Conservation (phyloP, 306 rosid genomes). For the Fragaria vesca region DNA sequence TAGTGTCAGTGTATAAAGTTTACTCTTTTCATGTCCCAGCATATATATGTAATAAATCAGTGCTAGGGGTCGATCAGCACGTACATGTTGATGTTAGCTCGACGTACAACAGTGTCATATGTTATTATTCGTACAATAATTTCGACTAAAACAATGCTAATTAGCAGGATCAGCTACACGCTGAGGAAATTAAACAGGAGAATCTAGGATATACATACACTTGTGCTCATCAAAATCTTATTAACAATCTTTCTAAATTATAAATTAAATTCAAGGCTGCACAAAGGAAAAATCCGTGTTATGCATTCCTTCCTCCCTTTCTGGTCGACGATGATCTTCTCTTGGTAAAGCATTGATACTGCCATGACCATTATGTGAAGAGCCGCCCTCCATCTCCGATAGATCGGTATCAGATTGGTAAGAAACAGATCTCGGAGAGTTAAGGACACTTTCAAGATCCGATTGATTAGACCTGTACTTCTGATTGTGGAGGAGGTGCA, state of each 20-base stretch:
- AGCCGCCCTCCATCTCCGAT: slow-evolving; percentile 35
- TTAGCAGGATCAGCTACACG: background rate
- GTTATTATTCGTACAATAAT: background rate
- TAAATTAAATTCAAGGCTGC: slow-evolving; percentile 26
- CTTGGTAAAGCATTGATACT: background rate
- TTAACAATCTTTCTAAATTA: background rate
- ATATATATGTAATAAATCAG: too few species aligned
- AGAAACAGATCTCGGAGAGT: slow-evolving; percentile 45
- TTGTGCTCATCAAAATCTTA: background rate
- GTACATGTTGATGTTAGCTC: background rate
- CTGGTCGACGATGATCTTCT: background rate
- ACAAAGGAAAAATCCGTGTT: slow-evolving; percentile 50
- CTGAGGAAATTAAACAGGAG: background rate
- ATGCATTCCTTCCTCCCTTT: slow-evolving; percentile 16
- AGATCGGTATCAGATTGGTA: slow-evolving; percentile 54
- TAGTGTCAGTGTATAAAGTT: too few species aligned
- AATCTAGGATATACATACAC: background rate
- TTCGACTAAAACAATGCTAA: background rate
- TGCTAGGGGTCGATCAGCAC: too few species aligned
- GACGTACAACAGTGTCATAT: too few species aligned
- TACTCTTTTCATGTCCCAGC: too few species aligned
- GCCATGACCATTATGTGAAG: slow-evolving; percentile 5
- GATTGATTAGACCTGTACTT: slow-evolving; percentile 31
- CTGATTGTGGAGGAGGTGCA: slow-evolving; percentile 53
- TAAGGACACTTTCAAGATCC: slow-evolving; percentile 36